Percentiles rank a stretch among this genome's conserved stretches.
phyloP scores from a whole-genome alignment of 345 rosid genomes.

The Cardamine resedifolia region DNA sequence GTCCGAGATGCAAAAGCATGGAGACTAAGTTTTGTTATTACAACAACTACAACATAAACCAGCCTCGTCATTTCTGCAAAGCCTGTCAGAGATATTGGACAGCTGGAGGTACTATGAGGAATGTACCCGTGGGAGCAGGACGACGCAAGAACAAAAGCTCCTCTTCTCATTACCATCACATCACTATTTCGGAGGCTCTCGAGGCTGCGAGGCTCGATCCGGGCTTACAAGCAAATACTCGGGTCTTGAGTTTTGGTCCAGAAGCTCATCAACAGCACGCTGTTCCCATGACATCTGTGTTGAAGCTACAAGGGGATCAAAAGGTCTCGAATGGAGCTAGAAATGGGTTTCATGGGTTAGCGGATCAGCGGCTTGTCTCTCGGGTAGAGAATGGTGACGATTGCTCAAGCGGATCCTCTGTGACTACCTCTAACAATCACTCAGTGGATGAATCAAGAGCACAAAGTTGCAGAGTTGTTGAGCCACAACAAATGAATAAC shows the following conservation, averaged over 20 bases:
- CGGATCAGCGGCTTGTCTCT: conserved; percentile 34
- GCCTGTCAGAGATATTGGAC: conserved; percentile 98
- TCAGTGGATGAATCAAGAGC: conserved; percentile 36
- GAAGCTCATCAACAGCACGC: conserved; percentile 50
- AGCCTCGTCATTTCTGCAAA: conserved; percentile 93
- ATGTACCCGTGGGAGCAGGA: conserved; percentile 87
- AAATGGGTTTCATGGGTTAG: conserved; percentile 41
- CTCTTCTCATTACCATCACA: conserved; percentile 59
- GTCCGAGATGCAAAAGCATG: conserved; percentile 89
- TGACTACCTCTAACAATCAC: conserved; percentile 38
- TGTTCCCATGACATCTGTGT: conserved; percentile 50
- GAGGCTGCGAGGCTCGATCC: conserved; percentile 60
- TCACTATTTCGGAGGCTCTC: conserved; percentile 73
- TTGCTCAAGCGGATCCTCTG: conserved; percentile 54
- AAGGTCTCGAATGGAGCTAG: conserved; percentile 46
- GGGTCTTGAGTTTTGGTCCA: conserved; percentile 63
- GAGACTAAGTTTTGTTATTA: conserved; percentile 93
- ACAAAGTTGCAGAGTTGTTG: conserved; percentile 24
- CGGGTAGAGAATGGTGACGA: conserved; percentile 62
- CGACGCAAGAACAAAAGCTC: conserved; percentile 86
- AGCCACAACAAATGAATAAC: conserved; percentile 36
- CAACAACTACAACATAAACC: conserved; percentile 89
- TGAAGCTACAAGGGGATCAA: conserved; percentile 47
- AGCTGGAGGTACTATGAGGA: conserved; percentile 93
- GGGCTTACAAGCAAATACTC: conserved; percentile 49